Percentiles rank a stretch among this genome's conserved stretches.
Evolutionary conservation across 495 filamentous ascomycete genomes (phyloP).

Genomic region (Trichocladium antarcticum): DNA sequence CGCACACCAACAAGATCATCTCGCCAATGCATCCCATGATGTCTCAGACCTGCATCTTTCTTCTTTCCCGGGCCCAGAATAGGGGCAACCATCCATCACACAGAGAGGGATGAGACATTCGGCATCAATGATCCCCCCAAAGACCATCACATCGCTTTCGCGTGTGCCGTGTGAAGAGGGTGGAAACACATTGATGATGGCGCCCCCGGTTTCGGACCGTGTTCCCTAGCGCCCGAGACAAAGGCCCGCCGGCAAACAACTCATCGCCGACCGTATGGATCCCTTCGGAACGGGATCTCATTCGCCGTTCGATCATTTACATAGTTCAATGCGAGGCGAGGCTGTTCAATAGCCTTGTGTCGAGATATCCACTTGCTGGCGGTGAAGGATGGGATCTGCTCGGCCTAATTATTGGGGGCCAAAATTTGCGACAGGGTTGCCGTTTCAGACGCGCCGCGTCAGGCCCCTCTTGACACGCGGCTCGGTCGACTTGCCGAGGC

Average conservation of each 20-base stretch:
- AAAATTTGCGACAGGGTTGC: neutral
- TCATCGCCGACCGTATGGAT: conserved; percentile 1
- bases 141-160: no score
- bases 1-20: neutral
- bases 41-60: conserved; percentile 3
- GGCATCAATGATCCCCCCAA: neutral
- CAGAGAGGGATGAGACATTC: neutral
- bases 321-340: no score
- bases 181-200: neutral
- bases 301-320: no score
- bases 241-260: neutral
- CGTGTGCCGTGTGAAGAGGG: neutral
- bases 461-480: conserved; percentile 11
- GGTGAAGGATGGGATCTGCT: neutral
- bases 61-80: neutral
- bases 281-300: neutral
- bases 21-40: conserved; percentile 6
- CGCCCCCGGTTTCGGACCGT: no score
- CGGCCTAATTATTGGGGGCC: neutral
- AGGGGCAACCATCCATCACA: neutral
- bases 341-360: conserved; percentile 2
- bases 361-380: neutral
- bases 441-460: conserved; percentile 8
- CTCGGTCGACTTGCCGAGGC: neutral
- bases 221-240: neutral